Percentiles rank a stretch among this genome's conserved stretches.
Evolutionary conservation across 1,284 basidiomycete species (phyloP).

Genomic region (Ceratobasidium sp.): DNA sequence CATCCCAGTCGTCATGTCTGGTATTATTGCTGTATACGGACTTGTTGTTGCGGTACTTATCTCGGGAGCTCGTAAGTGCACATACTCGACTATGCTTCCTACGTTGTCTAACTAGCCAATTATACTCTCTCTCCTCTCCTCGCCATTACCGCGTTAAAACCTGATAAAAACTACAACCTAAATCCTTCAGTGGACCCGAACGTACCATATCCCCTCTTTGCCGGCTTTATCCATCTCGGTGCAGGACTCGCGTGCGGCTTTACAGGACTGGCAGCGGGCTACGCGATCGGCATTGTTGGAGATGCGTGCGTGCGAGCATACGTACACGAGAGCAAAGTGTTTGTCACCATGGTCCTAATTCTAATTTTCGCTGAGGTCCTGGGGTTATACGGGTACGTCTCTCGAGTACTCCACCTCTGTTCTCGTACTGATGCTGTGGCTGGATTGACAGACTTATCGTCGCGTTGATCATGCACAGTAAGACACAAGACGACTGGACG

Average conservation of each 20-base stretch:
- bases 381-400: slow-evolving; percentile 78
- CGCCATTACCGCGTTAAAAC: neutral
- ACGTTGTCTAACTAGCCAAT: slow-evolving; percentile 55
- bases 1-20: slow-evolving; percentile 92
- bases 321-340: slow-evolving; percentile 69
- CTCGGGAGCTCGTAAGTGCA: slow-evolving; percentile 58
- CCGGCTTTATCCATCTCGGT: slow-evolving; percentile 94
- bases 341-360: slow-evolving; percentile 90
- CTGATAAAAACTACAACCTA: neutral
- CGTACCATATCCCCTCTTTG: slow-evolving; percentile 73
- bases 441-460: slow-evolving; percentile 77
- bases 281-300: slow-evolving; percentile 96
- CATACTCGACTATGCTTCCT: slow-evolving; percentile 47
- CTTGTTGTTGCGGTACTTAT: slow-evolving; percentile 74
- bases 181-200: slow-evolving; percentile 68
- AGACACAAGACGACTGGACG: slow-evolving; percentile 56
- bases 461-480: slow-evolving; percentile 88
- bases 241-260: slow-evolving; percentile 94
- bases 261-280: slow-evolving; percentile 96
- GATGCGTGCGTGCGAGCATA: slow-evolving; percentile 77
- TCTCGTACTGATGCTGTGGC: neutral
- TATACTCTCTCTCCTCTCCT: neutral
- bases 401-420: slow-evolving; percentile 64
- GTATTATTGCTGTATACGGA: slow-evolving; percentile 80
- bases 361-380: slow-evolving; percentile 96